Base-by-base conservation (phyloP, 139 green algal genomes). In the Ostreobium quekettii region DNA sequence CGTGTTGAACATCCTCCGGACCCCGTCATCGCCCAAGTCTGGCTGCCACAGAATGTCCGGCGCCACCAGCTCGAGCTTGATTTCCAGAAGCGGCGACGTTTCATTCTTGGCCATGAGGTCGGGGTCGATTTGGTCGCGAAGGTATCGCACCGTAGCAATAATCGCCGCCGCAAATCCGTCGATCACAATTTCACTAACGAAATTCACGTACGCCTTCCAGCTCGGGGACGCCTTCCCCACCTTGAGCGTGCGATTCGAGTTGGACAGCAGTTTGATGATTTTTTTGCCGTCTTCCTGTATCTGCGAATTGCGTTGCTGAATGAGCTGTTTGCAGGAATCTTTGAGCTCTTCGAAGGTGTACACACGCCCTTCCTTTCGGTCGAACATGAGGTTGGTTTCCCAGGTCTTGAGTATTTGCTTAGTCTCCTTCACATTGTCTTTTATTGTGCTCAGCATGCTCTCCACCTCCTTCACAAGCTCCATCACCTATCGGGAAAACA, bases 181-280 rank as follows among this genome's bases (percentile, higher is more conserved):
- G 2, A 93, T 82, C n/a, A 95, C 85, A 37, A 95, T 89, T 59
- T 86, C 78, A 28, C 74, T 82, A 2, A 93, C 81, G 74, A 90
- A 91, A 48, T 93, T 85, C 11, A 91, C 81, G 65, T 94, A 96
- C 1, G 77, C 76, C 46, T 81, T 83, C 89, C 89, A 96, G 2
- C 71, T 73, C 1, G 74, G 70, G 1, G 80, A 75, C 2, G 76
- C 84, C 72, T 91, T 93, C 71, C 77, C 83, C 59, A 56, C 64
- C 61, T 82, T 89, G 31, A 95, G 80, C 26, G 84, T 84, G 15
- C 79, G 69, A 74, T 90, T 91, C 47, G 69, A 85, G 59, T 60
- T 78, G 15, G 84, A 85, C 15, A 96, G 82, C 33, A 93, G 78
- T 76, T 91, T 91, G 53, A 72, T 74, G 62, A 96, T 91, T 67